Evolutionary conservation across 2,329 filamentous ascomycete species (phyloP), one percentile per base, ranked within the genome.

Genomic region (Colletotrichum abscissum): DNA sequence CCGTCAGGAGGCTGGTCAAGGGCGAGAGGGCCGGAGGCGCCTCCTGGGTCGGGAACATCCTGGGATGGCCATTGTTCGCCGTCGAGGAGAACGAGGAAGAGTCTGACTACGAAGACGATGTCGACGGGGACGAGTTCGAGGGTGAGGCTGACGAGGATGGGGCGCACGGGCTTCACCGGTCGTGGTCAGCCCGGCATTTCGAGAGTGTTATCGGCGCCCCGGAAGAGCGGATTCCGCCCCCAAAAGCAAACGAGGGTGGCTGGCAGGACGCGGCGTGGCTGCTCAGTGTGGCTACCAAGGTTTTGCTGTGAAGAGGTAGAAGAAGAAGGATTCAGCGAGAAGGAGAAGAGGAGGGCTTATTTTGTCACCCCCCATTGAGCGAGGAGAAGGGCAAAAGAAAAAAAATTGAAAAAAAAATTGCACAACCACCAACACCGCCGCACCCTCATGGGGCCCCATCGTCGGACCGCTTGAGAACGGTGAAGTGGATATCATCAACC

Each of bases 221-320:
- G 0, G 84, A 86, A 60, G 86, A 88, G 62, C 81, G 81, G 11
- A 82, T 91, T 78, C 88, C 78, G 38, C 83, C 85, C 11, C 83
- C 84, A 63, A 86, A 86, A 55, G 83, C 85, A 9, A 87, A 92
- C 64, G 87, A 89, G 56, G 90, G 89, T 19, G 88, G 88, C 9
- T 93, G 91, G 91, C 87, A 89, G 71, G 92, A 93, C 80, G 91
- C 91, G 30, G 90, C 90, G 19, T 93, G 91, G 92, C 81, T 93
- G 59, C 81, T 93, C 68, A 91, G 87, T 75, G 90, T 93, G 75
- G 91, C 91, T 12, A 87, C 88, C 30, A 91, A 90, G 78, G 88
- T 92, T 57, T 83, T 92, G 76, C 85, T 91, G 75, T 91, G 81
- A 84, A 67, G 30, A 56, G 59, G 14, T 59, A n/a, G 46, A 11